Base-by-base conservation (phyloP, 192 early-diverging fungal species). In the Mortierella hygrophila region DNA sequence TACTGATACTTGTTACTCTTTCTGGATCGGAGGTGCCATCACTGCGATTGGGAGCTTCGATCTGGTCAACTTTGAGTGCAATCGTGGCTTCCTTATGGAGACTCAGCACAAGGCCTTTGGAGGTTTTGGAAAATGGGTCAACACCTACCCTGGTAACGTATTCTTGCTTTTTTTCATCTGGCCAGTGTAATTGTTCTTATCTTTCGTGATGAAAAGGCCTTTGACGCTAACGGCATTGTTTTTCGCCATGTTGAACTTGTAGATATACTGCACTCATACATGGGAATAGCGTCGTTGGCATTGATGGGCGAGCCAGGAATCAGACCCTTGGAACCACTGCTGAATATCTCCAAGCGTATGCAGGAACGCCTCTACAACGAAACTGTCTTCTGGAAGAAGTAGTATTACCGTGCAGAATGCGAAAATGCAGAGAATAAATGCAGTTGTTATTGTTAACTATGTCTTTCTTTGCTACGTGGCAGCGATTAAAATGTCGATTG, bases 1-100 rank as follows among this genome's bases (percentile, higher is more conserved):
- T 5, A 89, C 93, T 32, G 99, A 99, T 81, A 96, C 96, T 18
- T 99, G 99, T 87, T 99, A 99, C 88, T 95, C 97, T 13, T 99
- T 98, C 88, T 99, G 99, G 99, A 91, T 99, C 29, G 99, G 99
- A 11, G 97, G 92, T 0, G 83, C 93, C 15, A 77, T 99, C 26
- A 83, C 94, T 89, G 93, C 94, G 35, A 82, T 97, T 13, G 92
- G 86, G 7, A 90, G 88, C 29, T 92, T 92, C 80, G 80, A 93
- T 32, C 88, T 94, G 18, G 88, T 95, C 20, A 91, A 96, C 72
- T 79, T 88, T 42, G 88, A 89, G 7, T 81, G 88, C 32, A 89
- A 94, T 47, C 83, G 89, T 15, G 60, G 75, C 2, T 97, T 94
- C 86, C 76, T 97, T 35, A 82, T 90, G 78, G 85, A 86, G 23